Base-by-base conservation (phyloP, 768 basidiomycete genomes). In the Kwoniella botswanensis region DNA sequence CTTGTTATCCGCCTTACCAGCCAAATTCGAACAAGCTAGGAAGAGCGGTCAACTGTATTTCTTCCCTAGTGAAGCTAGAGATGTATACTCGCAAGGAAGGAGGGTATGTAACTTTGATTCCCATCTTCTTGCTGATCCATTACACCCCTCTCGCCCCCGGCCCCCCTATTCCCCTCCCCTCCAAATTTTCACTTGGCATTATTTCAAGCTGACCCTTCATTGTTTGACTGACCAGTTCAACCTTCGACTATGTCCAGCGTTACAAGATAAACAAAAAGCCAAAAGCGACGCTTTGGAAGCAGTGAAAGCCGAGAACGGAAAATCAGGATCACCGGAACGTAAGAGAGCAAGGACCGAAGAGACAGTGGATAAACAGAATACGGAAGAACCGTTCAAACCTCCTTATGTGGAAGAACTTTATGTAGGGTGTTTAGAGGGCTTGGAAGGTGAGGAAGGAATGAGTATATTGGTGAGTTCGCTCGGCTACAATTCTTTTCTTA, bases 161-260 rank as follows among this genome's bases (percentile, higher is more conserved):
- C 35, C 6, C 35, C 6, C 35, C 35, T 9, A 6, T 35, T 35
- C 6, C 3, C 35, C 7, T 35, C 35, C 35, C 6, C 35, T 35
- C 35, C 35, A 6, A 35, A 35, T 35, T 5, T 35, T 35, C 35
- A 35, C 1, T 35, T 35, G 35, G 35, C 35, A 35, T 35, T 35
- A 29, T 10, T 13, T 46, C 11, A 44, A 46, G 61, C 42, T 63
- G 50, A 44, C 21, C 5, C 18, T 18, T 12, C 3, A 15, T 15
- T 13, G 13, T 56, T 26, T 44, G 24, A 18, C 12, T 17, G 21
- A 50, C 12, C 77, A 97, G 95, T 97, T 92, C 82, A 88, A 96
- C 84, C 88, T 98, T 68, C 87, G 91, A 71, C 84, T 92, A 52
- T 97, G 94, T 75, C 92, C 93, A 13, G 92, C 93, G 0, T 85